Conservation (phyloP, 805 yeast genomes). For the Candida easanensis region DNA sequence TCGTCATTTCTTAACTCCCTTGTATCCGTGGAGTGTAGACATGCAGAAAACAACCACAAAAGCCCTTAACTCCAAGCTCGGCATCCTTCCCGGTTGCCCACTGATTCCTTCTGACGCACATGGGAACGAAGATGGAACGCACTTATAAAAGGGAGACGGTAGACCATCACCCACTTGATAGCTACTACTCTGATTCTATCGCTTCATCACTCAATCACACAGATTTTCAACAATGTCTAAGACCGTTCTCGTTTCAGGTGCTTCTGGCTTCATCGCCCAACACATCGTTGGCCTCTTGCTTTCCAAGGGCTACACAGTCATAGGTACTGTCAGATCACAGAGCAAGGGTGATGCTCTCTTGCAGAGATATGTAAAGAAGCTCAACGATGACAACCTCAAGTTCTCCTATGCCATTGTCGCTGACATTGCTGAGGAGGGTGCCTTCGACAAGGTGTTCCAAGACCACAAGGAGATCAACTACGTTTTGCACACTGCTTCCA, state of each 20-base stretch:
- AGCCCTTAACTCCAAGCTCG: too few relatives aligned
- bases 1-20: too few relatives aligned
- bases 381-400: neutral
- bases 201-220: too few relatives aligned
- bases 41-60: too few relatives aligned
- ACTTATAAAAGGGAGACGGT: too few relatives aligned
- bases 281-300: conserved; percentile 38
- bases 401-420: conserved; percentile 31
- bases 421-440: conserved; percentile 41
- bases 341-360: conserved; percentile 30
- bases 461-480: conserved; percentile 40
- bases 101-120: too few relatives aligned
- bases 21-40: too few relatives aligned
- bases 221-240: neutral
- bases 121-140: too few relatives aligned
- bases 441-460: conserved; percentile 44
- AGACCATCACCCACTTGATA: too few relatives aligned
- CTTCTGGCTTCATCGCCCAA: conserved; percentile 44
- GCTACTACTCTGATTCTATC: too few relatives aligned
- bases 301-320: conserved; percentile 36
- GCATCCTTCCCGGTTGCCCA: too few relatives aligned
- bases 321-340: conserved; percentile 30
- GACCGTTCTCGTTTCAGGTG: conserved; percentile 35
- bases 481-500: conserved; percentile 61
- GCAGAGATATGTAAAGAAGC: conserved; percentile 5